These are phyloP conservation scores for Xerocomellus intermedius DNA, from an alignment of 768 basidiomycete genomes.

Conservation along the genomic window DNA sequence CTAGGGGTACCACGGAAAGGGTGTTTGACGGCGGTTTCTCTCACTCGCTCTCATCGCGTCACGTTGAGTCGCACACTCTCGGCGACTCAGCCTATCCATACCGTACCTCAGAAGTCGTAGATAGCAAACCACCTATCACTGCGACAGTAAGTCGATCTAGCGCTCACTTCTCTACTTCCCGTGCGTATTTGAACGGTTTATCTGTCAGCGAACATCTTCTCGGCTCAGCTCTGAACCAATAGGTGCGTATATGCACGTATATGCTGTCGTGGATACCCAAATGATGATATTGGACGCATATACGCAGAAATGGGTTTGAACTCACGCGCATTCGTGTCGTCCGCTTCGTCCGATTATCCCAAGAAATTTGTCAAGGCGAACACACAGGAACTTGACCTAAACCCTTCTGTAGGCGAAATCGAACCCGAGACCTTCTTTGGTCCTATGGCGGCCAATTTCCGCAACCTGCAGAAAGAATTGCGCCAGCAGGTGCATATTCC, in stretches of 20 bases:
- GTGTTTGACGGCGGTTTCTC: conserved; percentile 6
- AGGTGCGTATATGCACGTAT: conserved; percentile 26
- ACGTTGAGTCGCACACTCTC: conserved; percentile 9
- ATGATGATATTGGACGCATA: conserved; percentile 8
- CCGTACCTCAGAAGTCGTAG: conserved; percentile 1
- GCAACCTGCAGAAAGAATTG: conserved; percentile 10
- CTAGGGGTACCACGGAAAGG: conserved; percentile 4
- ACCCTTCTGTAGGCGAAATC: background rate
- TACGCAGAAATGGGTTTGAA: conserved; percentile 10
- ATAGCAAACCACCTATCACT: background rate
- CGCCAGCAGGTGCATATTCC: conserved; percentile 9
- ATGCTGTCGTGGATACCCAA: background rate
- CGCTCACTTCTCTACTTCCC: background rate
- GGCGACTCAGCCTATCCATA: conserved; percentile 7
- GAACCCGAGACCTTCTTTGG: conserved; percentile 3
- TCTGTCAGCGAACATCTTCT: conserved; percentile 9
- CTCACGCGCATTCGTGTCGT: background rate
- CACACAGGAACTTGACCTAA: conserved; percentile 5
- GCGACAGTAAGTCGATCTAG: conserved; percentile 7
- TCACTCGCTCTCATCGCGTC: conserved; percentile 12
- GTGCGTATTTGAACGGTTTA: background rate
- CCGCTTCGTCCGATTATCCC: conserved; percentile 6
- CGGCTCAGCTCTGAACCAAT: conserved; percentile 8
- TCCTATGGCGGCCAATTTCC: background rate
- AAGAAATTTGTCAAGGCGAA: conserved; percentile 3